Conservation (phyloP, 805 yeast species). For the Wickerhamomyces rabaulensis region DNA sequence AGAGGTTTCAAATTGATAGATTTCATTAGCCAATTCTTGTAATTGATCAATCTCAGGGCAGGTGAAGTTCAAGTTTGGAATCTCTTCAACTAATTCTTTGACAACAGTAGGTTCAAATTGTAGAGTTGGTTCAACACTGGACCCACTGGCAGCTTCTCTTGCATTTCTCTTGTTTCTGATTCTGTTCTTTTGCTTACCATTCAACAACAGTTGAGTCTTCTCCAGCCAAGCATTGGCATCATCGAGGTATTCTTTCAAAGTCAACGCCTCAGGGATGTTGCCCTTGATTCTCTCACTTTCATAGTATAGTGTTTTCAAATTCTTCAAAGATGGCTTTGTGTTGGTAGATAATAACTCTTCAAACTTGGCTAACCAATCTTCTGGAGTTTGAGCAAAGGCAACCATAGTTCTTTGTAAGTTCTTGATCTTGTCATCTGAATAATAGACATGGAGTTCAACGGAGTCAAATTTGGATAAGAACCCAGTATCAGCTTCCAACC, state of each 20-base stretch:
- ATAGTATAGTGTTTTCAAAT: slow-evolving; percentile 35
- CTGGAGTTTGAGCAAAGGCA: slow-evolving; percentile 39
- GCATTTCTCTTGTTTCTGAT: slow-evolving; percentile 17
- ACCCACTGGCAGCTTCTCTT: slow-evolving; percentile 1
- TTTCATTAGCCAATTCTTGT: slow-evolving; percentile 44
- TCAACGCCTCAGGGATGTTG: slow-evolving; percentile 30
- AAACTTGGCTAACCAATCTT: slow-evolving; percentile 47
- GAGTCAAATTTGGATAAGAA: slow-evolving; percentile 13
- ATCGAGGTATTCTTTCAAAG: slow-evolving; percentile 37
- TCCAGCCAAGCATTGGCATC: slow-evolving; percentile 48
- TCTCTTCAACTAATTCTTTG: slow-evolving; percentile 33
- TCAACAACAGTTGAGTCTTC: slow-evolving; percentile 46
- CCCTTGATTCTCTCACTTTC: slow-evolving; percentile 54
- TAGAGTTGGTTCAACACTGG: slow-evolving; percentile 4
- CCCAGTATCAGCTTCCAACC: slow-evolving; percentile 4
- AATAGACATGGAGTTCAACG: slow-evolving; percentile 40
- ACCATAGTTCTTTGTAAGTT: slow-evolving; percentile 31
- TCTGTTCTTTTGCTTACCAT: slow-evolving; percentile 37
- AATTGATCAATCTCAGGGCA: slow-evolving; percentile 59
- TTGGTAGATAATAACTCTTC: slow-evolving; percentile 34
- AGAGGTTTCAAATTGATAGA: slow-evolving; percentile 44
- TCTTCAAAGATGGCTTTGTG: slow-evolving; percentile 41
- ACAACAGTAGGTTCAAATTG: slow-evolving; percentile 14
- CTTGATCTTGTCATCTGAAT: slow-evolving; percentile 49
- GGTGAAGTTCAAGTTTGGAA: slow-evolving; percentile 45